Percentiles rank a stretch among this genome's conserved stretches.
These are phyloP conservation scores for Saccharum hybrid DNA, from an alignment of 202 grass and related monocot species.

Conservation along the genomic window DNA sequence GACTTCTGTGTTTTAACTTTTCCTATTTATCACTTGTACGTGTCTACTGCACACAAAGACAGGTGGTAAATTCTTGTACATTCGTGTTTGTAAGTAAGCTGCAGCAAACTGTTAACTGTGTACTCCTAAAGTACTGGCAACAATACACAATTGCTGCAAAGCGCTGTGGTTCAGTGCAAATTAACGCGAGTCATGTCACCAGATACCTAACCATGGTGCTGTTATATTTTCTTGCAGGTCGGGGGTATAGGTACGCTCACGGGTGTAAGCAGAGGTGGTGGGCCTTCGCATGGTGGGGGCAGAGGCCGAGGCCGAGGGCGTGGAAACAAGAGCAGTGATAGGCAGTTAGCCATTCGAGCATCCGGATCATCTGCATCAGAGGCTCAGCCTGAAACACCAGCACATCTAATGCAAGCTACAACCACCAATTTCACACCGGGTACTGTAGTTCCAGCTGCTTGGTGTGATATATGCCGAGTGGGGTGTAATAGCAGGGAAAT, in stretches of 20 bases:
- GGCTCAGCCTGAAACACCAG: not conserved
- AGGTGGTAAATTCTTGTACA: conserved; percentile 7
- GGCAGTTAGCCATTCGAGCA: not conserved
- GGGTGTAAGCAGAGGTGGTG: conserved; percentile 26
- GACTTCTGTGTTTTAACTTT: not conserved
- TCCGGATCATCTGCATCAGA: not conserved
- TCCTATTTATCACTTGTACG: not conserved
- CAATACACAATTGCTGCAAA: not conserved
- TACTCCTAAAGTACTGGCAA: not conserved
- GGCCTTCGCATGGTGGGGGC: not conserved
- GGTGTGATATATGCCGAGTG: conserved; percentile 72
- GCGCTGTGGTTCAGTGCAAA: not conserved
- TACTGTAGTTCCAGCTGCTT: conserved; percentile 46
- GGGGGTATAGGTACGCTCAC: conserved; percentile 10
- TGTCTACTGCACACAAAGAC: not conserved
- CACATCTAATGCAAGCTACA: conserved; percentile 15
- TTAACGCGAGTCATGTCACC: not conserved
- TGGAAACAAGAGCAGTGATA: not conserved
- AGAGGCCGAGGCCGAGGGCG: conserved; percentile 14
- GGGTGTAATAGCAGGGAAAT: conserved; percentile 65
- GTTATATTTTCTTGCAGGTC: conserved; percentile 28
- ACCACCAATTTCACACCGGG: not conserved
- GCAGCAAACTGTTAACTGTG: not conserved
- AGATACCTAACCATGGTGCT: not conserved
- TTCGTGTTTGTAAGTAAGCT: not conserved